These are phyloP conservation scores for Linnemannia hyalina DNA, from an alignment of 192 early-diverging fungal species.

Conservation along the genomic window DNA sequence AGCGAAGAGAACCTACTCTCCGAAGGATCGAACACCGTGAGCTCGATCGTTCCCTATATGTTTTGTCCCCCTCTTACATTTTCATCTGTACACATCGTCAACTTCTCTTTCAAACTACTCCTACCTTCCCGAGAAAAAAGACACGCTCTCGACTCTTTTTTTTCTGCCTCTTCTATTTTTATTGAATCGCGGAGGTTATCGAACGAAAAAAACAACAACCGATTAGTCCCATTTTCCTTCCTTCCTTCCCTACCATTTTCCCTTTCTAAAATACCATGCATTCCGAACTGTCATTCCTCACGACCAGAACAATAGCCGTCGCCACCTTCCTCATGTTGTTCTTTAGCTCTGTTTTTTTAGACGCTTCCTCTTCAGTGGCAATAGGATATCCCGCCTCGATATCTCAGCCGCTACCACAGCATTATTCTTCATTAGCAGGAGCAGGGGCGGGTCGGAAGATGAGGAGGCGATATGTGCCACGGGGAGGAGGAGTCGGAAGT, in stretches of 20 bases:
- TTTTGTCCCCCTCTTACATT: too few relatives aligned
- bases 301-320: background rate
- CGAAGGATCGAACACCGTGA: too few relatives aligned
- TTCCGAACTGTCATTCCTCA: background rate
- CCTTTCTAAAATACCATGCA: background rate
- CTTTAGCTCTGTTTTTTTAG: background rate
- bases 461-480: conserved; percentile 2
- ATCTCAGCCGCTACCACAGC: background rate
- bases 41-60: too few relatives aligned
- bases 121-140: background rate
- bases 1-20: background rate
- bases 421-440: background rate
- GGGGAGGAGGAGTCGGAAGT: conserved; percentile 2
- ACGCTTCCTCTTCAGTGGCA: background rate
- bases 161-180: background rate
- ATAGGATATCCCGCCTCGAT: background rate
- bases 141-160: background rate
- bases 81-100: background rate
- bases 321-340: background rate
- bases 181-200: background rate
- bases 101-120: background rate
- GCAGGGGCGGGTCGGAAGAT: background rate
- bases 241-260: background rate
- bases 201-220: background rate
- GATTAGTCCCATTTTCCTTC: background rate